Evolutionary conservation across 169 alveolate species (phyloP).

Genomic region (Plasmodium ovale): DNA sequence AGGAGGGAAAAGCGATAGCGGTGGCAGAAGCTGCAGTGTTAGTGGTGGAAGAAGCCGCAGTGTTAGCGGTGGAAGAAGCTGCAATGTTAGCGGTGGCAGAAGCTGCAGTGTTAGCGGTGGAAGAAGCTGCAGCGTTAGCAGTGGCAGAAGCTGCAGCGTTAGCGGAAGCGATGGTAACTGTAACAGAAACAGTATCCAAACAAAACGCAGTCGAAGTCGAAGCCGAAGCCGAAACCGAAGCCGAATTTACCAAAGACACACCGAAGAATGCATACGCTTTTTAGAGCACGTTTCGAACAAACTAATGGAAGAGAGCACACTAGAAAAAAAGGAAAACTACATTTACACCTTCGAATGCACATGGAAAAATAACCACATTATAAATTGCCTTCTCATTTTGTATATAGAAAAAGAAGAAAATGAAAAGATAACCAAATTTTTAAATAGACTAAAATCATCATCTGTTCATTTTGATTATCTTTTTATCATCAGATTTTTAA

Average conservation of each 20-base stretch:
- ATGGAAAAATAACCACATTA: slow-evolving; percentile 66
- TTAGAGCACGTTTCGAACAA: slow-evolving; percentile 49
- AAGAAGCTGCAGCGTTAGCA: not conserved
- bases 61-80: not conserved
- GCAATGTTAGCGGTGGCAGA: not conserved
- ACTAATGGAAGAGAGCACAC: slow-evolving; percentile 49
- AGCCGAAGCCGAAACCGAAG: too few relatives aligned
- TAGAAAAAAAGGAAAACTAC: slow-evolving; percentile 68
- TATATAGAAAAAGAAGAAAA: slow-evolving; percentile 67
- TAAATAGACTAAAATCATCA: slow-evolving; percentile 57
- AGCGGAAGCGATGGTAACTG: not conserved
- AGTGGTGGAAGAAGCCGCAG: not conserved
- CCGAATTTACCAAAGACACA: slow-evolving; percentile 16
- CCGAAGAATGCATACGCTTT: slow-evolving; percentile 58
- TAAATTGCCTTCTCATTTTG: slow-evolving; percentile 64
- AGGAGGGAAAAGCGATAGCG: not conserved
- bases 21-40: too few relatives aligned
- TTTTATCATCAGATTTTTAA: slow-evolving; percentile 70
- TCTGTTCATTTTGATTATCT: slow-evolving; percentile 66
- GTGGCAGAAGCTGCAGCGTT: not conserved
- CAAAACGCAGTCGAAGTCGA: too few relatives aligned
- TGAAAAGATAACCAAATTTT: slow-evolving; percentile 49
- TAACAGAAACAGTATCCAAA: not conserved
- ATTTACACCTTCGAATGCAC: slow-evolving; percentile 75
- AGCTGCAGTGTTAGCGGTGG: too few relatives aligned